Base-by-base conservation (phyloP, 352 stramenopile genomes). In the Elongisporangium undulatum region DNA sequence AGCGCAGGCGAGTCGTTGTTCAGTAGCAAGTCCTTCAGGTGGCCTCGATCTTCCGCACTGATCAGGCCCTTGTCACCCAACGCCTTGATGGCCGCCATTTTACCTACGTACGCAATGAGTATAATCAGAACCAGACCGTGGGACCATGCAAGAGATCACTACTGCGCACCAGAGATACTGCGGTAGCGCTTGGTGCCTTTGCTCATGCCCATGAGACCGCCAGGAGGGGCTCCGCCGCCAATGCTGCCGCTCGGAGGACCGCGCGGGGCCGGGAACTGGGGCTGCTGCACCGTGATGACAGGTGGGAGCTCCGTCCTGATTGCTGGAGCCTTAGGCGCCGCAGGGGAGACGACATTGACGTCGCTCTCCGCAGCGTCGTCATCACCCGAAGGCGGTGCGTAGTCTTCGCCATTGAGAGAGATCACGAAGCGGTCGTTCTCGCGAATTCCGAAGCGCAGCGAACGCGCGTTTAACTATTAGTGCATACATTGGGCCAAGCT, bases 81-180 rank as follows among this genome's bases (percentile, higher is more conserved):
- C 55, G 79, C 83, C 63, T 92, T 92, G 66, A 92, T 92, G 16
- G 81, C 83, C 56, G 81, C 83, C 83, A 92, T 92, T 54, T 92
- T 92, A 34, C 83, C 67, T 64, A 49, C 38, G n/a, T 22, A 8
- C 21, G 39, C 22, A 38, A 57, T 24, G n/a, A 61, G 12, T n/a
- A 17, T 24, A 57, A 57, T 41, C 52, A 29, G 19, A 34, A 45
- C 34, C 34, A 17, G 12, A 45, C 10, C 34, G 34, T 17, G 12
- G 34, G 34, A 45, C 34, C 13, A 45, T 45, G 17, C 9, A 12
- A 45, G 34, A 45, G 34, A 10, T 34, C 52, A 20, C 2, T 20
- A 10, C 2, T 21, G 52, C 21, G 52, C 8, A 45, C n/a, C 21
- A 10, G 38, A 56, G 13, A 16, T 20, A 58, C 82, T 92, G 45